Evolutionary conservation across 768 basidiomycete genomes (phyloP), one percentile per base, ranked within the genome.

Genomic region (Hygrophoropsis aurantiaca): DNA sequence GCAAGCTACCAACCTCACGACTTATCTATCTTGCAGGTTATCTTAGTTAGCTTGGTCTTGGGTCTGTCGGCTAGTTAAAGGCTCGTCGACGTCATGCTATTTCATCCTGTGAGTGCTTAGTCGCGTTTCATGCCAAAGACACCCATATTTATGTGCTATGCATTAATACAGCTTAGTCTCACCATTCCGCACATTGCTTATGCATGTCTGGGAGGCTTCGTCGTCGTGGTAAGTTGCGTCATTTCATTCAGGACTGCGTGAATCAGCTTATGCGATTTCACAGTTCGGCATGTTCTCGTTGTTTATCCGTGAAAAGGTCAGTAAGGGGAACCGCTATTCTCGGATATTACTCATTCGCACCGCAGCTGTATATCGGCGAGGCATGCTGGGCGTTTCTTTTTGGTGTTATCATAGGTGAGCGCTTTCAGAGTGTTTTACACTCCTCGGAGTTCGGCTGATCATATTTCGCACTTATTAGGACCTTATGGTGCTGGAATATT

Each of bases 201-300:
- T 73, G 81, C 87, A 56, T 81, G 82, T 55, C 72, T 92, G 11
- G 89, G 90, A 16, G 87, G 81, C 20, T 94, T 94, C 62, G 79
- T 91, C 44, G 90, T 91, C 34, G 54, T 93, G 49, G 82, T 84
- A 51, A 58, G 82, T 71, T 9, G 15, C 27, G 5, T 35, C 33
- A 33, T 38, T 35, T 39, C 41, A 25, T 23, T 21, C 35, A 9
- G 25, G 27, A 47, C 19, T 11, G 10, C 3, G 7, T 16, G 36
- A n/a, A 18, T 24, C 20, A 20, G 19, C 18, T 19, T 20, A 43
- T 26, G 41, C 51, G 38, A 35, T 24, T 46, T n/a, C n/a, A 6
- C 50, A 93, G 89, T 97, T 95, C 67, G 91, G 91, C 65, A 93
- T 95, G 90, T 90, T 94, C 70, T 93, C 91, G 3, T 76, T 94